These are phyloP conservation scores for Fusarium tuaranense DNA, from an alignment of 2,329 filamentous ascomycete genomes.

Conservation along the genomic window DNA sequence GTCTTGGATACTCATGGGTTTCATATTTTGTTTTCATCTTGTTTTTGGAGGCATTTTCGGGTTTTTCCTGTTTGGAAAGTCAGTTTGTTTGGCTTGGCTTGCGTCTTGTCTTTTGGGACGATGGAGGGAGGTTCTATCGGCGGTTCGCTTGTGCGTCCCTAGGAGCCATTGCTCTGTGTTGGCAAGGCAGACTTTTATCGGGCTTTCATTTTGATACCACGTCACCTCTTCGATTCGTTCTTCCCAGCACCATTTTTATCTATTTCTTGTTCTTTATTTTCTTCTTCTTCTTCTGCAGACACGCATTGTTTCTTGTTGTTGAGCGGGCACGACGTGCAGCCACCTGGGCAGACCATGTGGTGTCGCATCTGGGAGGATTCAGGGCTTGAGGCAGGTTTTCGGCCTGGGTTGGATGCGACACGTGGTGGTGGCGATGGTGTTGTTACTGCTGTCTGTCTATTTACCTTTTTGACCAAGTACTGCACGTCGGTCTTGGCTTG, in stretches of 20 bases:
- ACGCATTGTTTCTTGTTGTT: background rate
- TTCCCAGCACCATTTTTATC: slow-evolving; percentile 27
- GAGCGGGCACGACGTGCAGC: background rate
- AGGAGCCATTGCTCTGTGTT: slow-evolving; percentile 31
- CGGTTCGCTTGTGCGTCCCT: slow-evolving; percentile 37
- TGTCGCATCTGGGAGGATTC: background rate
- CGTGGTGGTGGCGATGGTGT: background rate
- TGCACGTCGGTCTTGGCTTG: slow-evolving; percentile 3
- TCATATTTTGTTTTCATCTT: background rate
- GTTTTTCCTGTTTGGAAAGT: slow-evolving; percentile 25
- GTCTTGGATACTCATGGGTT: background rate
- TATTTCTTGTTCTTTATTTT: slow-evolving; percentile 5
- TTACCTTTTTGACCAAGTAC: background rate
- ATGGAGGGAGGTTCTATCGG: slow-evolving; percentile 26
- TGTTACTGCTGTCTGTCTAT: background rate
- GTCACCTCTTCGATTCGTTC: slow-evolving; percentile 42
- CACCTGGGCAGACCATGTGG: background rate
- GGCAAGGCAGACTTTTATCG: slow-evolving; percentile 43
- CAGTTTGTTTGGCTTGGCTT: slow-evolving; percentile 39
- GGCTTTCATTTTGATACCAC: slow-evolving; percentile 47
- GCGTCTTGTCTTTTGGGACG: slow-evolving; percentile 19
- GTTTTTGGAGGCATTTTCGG: slow-evolving; percentile 37
- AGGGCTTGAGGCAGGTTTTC: background rate
- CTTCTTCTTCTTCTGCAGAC: background rate
- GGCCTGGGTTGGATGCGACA: background rate